Base-by-base conservation (phyloP, 1,139 yeast species). In the Saccharomyces hybrid region DNA sequence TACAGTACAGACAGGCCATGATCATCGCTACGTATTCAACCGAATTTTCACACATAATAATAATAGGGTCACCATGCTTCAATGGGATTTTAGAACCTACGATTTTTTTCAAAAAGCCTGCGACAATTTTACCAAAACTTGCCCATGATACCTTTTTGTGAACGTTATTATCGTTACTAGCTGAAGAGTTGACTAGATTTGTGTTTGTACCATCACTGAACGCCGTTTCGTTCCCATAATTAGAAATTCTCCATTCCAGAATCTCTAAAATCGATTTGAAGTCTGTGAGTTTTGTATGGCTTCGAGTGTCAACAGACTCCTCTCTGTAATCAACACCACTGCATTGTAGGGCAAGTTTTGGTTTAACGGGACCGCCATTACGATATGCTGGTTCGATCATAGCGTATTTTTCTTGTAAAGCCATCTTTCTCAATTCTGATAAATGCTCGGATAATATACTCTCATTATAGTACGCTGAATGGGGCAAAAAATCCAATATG, bases 21-120 rank as follows among this genome's bases (percentile, higher is more conserved):
- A 90, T 76, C 0, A 96, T 89, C 48, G 88, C 82, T 6, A 86
- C 82, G 67, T 82, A 93, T 59, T 93, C 98, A 57, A 91, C 97
- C 0, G 93, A 83, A 53, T 93, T 80, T 0, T 96, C 86, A 66
- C 88, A 89, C 86, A 90, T 86, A 61, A 93, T 74, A 4, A 91
- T 78, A 6, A 88, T 91, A 59, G 79, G 76, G 56, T 85, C 86
- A 0, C 96, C 96, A 0, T 88, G 78, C 52, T 71, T 76, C 50
- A 88, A 67, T 2, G 75, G 71, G 0, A 78, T 75, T 62, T 82
- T 81, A 20, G 83, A 71, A 56, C 73, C 78, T 42, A 72, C 75
- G 34, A 78, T 72, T 59, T 75, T 81, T 50, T 74, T 75, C 54
- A 79, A 66, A 54, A 83, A 74, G 56, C 86, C 81, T 31, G 88